Evolutionary conservation across 768 basidiomycete genomes (phyloP), one percentile per base, ranked within the genome.

Genomic region (Mycena alexandri): DNA sequence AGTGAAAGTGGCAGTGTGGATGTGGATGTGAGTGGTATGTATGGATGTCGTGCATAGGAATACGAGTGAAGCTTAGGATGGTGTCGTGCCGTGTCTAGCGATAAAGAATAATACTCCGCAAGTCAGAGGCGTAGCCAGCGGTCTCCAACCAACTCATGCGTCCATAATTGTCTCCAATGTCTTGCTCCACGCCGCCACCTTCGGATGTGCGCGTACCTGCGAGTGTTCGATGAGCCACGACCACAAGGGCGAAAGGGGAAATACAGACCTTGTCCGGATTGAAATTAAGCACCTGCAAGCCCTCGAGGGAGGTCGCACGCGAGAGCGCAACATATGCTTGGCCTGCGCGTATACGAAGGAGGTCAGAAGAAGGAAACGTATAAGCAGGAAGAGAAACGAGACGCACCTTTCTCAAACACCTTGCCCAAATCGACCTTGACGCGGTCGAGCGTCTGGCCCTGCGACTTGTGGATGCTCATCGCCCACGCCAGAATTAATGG

Each of bases 401-500:
- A 68, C 82, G 24, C 55, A 89, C 93, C 94, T 79, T 94, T 95
- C 79, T 95, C 98, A 74, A 99, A 99, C 6, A 99, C 93, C 75
- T 89, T 92, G 34, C 90, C 90, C 41, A 99, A 84, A 75, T 99
- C 96, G 48, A 99, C 96, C 75, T 93, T 97, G 72, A 99, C 96
- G 51, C 95, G 89, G 25, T 96, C 93, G 12, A 99, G 83, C 0
- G 98, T 99, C 78, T 99, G 98, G 12, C 98, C 98, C 78, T 99
- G 98, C 13, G 93, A 93, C 77, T 99, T 99, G 79, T 99, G 98
- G 69, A 99, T 99, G 52, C 92, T 94, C 94, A 98, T 97, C 0
- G 97, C 96, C 97, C 96, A 99, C 0, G 96, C 87, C 43, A 97
- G 84, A 65, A 98, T 96, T 25, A 98, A 76, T 0, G 94, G 95